These are phyloP conservation scores for Blastomyces gilchristii DNA, from an alignment of 2,329 filamentous ascomycete species.

Conservation along the genomic window DNA sequence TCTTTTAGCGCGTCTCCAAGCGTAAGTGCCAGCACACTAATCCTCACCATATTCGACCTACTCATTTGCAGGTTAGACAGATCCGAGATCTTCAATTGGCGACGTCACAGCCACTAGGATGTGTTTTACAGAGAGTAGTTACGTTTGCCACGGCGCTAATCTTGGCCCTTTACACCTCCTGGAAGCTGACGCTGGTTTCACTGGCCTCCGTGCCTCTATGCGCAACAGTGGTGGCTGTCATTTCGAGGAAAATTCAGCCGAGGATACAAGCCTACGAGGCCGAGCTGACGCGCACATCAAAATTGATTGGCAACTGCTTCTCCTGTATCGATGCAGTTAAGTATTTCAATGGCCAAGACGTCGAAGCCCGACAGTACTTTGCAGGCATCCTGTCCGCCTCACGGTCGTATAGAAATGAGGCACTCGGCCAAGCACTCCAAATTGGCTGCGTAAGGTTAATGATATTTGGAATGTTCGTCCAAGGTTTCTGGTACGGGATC, in stretches of 20 bases:
- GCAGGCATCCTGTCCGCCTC: slow-evolving; percentile 49
- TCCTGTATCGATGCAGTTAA: slow-evolving; percentile 76
- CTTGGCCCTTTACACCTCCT: slow-evolving; percentile 69
- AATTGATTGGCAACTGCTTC: slow-evolving; percentile 59
- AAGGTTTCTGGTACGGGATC: slow-evolving; percentile 83
- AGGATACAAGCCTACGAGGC: slow-evolving; percentile 60
- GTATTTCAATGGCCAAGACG: slow-evolving; percentile 63
- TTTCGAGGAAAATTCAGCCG: slow-evolving; percentile 52
- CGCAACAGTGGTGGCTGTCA: slow-evolving; percentile 47
- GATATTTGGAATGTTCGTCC: slow-evolving; percentile 67
- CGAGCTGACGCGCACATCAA: slow-evolving; percentile 60
- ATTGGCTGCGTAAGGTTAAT: slow-evolving; percentile 64
- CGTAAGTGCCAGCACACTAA: slow-evolving; percentile 42
- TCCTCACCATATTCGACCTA: neutral
- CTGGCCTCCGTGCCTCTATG: slow-evolving; percentile 63
- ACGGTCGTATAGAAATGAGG: slow-evolving; percentile 56
- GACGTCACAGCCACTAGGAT: slow-evolving; percentile 68
- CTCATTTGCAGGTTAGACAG: slow-evolving; percentile 51
- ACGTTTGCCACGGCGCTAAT: slow-evolving; percentile 55
- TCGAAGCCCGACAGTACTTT: slow-evolving; percentile 59
- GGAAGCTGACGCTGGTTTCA: slow-evolving; percentile 72
- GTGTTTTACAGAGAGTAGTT: slow-evolving; percentile 54
- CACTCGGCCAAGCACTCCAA: slow-evolving; percentile 58
- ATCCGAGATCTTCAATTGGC: slow-evolving; percentile 71
- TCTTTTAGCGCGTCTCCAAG: slow-evolving; percentile 61